Base-by-base conservation (phyloP, 2,329 filamentous ascomycete genomes). In the Pseudocercospora fijiensis region DNA sequence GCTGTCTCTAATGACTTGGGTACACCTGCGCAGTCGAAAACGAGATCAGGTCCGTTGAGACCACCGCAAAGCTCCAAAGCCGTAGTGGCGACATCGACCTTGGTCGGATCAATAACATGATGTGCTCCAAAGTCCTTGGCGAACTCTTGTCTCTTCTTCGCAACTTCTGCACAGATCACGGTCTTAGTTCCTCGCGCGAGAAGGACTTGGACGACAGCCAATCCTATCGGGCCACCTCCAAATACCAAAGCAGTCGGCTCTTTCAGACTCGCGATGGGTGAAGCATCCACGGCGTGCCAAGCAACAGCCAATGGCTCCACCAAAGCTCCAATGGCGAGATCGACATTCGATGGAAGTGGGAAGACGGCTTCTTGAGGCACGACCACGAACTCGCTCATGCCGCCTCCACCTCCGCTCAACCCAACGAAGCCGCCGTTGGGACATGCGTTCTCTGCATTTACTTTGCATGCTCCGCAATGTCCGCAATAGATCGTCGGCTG, bases 301-400 rank as follows among this genome's bases (percentile, higher is more conserved):
- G 84, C 86, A 0, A 89, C 86, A 0, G 85, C 79, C 2, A 89
- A 76, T 0, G 87, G 87, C 67, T 89, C 87, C 6, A 88, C 82
- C 2, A 89, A 77, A 0, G 87, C 86, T n/a, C 73, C 84, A 16
- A 85, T 76, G 47, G 85, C 82, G 20, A 86, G 77, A 0, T 80
- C 77, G 8, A 86, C 75, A 57, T 81, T 80, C 4, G 82, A 78
- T 0, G 86, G 84, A 0, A 88, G 76, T 1, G 78, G 78, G 51
- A 84, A 78, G 0, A 82, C 79, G 8, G 81, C 80, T 4, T 77
- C 75, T 26, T 80, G 77, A 16, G 82, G 74, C 1, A 86, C 78
- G 22, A 83, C 82, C 2, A 86, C 80, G 13, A 78, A 80, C 52
- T 86, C 85, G 51, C 79, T 82, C 49, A 88, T 76, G 0, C 86